Conservation (phyloP, 371 early-diverging fungal species). For the Mucor irregularis region DNA sequence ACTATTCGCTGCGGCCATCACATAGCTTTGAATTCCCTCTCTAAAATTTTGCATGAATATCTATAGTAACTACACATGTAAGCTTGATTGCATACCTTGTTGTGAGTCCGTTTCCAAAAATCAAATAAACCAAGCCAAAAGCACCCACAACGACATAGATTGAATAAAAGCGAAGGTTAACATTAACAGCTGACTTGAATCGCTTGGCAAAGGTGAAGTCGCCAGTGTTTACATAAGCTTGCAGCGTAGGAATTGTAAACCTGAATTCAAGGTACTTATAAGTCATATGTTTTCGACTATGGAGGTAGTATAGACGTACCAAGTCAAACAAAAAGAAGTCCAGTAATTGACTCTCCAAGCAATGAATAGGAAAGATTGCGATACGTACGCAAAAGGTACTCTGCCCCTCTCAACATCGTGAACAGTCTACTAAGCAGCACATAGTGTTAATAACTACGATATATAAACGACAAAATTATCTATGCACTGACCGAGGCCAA, state of each 20-base stretch:
- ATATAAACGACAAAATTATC: neutral
- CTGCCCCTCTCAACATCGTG: slow-evolving; percentile 66
- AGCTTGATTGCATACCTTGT: slow-evolving; percentile 22
- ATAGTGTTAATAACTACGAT: neutral
- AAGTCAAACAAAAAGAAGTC: slow-evolving; percentile 87
- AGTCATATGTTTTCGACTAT: neutral
- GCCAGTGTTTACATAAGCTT: slow-evolving; percentile 84
- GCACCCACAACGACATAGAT: slow-evolving; percentile 54
- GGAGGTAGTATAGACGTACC: slow-evolving; percentile 46
- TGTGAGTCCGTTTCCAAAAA: slow-evolving; percentile 56
- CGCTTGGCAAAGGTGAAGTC: slow-evolving; percentile 69
- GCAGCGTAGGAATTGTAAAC: slow-evolving; percentile 83
- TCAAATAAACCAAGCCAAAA: slow-evolving; percentile 73
- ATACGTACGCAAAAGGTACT: slow-evolving; percentile 78
- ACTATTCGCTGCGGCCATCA: slow-evolving; percentile 93
- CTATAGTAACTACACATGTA: slow-evolving; percentile 5
- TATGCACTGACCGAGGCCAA: slow-evolving; percentile 76
- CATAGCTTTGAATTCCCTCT: slow-evolving; percentile 70
- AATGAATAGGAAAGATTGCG: slow-evolving; percentile 62
- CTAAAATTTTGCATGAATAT: slow-evolving; percentile 34
- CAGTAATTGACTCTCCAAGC: slow-evolving; percentile 91
- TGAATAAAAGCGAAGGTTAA: slow-evolving; percentile 78
- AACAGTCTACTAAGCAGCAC: slow-evolving; percentile 60
- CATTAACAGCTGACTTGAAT: slow-evolving; percentile 70
- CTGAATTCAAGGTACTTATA: slow-evolving; percentile 34